Conservation (phyloP, 2,329 filamentous ascomycete genomes). For the Thelonectria discophora region DNA sequence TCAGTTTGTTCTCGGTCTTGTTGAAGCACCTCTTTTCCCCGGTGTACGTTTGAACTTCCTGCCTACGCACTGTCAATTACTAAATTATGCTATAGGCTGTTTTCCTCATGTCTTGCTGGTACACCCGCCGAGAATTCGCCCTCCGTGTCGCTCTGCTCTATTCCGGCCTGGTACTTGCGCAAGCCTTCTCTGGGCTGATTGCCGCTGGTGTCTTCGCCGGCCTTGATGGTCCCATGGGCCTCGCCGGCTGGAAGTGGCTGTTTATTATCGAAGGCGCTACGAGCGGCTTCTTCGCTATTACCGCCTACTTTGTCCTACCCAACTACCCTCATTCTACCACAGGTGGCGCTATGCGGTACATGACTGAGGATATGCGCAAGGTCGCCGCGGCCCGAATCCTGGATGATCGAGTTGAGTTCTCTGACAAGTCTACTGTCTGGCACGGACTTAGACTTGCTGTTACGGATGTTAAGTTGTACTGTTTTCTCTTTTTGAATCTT, state of each 20-base stretch:
- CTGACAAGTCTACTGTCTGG: constrained; percentile 30
- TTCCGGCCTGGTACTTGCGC: constrained; percentile 45
- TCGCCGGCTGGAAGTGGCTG: constrained; percentile 49
- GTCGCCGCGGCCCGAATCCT: constrained; percentile 29
- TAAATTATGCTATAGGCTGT: constrained; percentile 7
- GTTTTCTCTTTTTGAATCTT: constrained; percentile 35
- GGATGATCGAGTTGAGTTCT: constrained; percentile 28
- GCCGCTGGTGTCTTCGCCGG: constrained; percentile 47
- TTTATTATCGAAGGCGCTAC: constrained; percentile 69
- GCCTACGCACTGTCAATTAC: background rate
- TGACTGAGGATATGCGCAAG: constrained; percentile 33
- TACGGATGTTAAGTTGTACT: constrained; percentile 33
- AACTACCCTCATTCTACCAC: constrained; percentile 29
- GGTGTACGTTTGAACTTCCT: background rate
- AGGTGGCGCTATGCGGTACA: constrained; percentile 25
- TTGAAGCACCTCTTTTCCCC: constrained; percentile 38
- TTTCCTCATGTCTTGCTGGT: constrained; percentile 61
- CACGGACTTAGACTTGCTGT: constrained; percentile 33
- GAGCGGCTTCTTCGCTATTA: constrained; percentile 28
- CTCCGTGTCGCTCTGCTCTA: constrained; percentile 55
- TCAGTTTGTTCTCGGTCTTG: constrained; percentile 36
- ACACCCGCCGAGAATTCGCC: constrained; percentile 70
- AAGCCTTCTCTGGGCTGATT: constrained; percentile 54
- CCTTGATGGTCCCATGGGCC: constrained; percentile 3
- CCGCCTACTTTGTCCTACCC: constrained; percentile 36